phyloP scores from a whole-genome alignment of 192 early-diverging fungal species.

The Backusella westeae region DNA sequence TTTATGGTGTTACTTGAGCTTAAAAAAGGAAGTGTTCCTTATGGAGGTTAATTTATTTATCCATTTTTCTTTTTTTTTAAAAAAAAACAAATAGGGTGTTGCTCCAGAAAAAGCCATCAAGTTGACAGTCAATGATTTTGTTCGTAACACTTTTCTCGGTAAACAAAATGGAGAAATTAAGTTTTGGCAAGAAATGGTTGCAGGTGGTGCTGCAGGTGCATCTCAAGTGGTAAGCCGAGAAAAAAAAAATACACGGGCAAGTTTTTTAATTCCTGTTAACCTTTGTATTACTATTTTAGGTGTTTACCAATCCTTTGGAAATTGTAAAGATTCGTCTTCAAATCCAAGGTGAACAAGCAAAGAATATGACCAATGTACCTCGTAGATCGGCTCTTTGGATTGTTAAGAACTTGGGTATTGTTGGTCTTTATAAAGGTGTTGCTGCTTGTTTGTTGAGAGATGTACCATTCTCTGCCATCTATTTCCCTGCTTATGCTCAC shows the following conservation, averaged over 20 bases:
- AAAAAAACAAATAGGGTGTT: conserved; percentile 57
- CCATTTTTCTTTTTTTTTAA: neutral
- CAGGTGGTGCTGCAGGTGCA: conserved; percentile 84
- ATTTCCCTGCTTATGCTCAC: conserved; percentile 96
- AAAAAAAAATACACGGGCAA: neutral
- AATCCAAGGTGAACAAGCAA: conserved; percentile 76
- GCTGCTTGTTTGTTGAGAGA: conserved; percentile 92
- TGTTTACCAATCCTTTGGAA: conserved; percentile 95
- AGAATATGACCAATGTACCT: conserved; percentile 40
- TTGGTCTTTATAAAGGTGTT: conserved; percentile 94
- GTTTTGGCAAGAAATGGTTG: conserved; percentile 77
- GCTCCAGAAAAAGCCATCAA: conserved; percentile 99
- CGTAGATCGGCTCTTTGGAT: conserved; percentile 82
- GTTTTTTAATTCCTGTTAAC: neutral
- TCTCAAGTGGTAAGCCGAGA: conserved; percentile 67
- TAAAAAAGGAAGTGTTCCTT: neutral
- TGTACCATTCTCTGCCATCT: conserved; percentile 96
- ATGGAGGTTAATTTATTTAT: neutral
- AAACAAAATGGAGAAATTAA: conserved; percentile 73
- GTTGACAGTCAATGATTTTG: conserved; percentile 93
- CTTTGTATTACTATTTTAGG: neutral
- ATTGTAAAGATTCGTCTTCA: conserved; percentile 99
- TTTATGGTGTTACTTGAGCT: neutral
- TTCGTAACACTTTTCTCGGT: conserved; percentile 60
- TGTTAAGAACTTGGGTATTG: conserved; percentile 82